phyloP scores from a whole-genome alignment of 2,329 filamentous ascomycete species.

The Apiospora koreana region DNA sequence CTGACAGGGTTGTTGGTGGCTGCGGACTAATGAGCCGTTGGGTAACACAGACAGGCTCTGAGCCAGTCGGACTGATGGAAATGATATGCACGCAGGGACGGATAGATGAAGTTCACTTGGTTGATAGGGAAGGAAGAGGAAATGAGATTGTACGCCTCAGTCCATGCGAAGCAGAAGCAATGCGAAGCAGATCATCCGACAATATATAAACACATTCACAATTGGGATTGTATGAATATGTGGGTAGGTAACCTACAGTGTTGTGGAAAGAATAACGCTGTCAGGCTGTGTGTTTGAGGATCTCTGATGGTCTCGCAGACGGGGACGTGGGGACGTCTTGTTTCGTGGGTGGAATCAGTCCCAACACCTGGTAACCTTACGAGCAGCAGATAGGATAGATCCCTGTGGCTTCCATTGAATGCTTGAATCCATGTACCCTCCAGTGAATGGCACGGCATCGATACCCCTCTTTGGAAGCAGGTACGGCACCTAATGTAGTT shows the following conservation, averaged over 20 bases:
- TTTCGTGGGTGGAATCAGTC: neutral
- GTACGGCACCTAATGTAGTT: neutral
- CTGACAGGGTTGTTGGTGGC: neutral
- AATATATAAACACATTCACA: neutral
- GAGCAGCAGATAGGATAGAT: neutral
- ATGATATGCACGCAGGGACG: neutral
- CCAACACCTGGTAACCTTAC: neutral
- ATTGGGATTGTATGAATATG: no score
- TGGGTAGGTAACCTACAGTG: no score
- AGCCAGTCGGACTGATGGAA: neutral
- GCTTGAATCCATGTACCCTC: neutral
- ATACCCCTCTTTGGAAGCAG: neutral
- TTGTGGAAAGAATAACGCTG: neutral
- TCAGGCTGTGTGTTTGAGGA: neutral
- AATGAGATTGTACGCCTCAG: neutral
- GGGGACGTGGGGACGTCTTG: neutral
- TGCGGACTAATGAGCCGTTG: neutral
- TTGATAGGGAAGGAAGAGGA: neutral
- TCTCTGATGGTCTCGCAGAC: neutral
- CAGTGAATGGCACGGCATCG: neutral
- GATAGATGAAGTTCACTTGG: neutral
- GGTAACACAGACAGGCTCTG: neutral
- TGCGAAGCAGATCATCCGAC: neutral
- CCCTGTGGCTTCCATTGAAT: neutral
- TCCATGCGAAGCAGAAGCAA: neutral